These are phyloP conservation scores for Gloeophyllum trabeum DNA, from an alignment of 768 basidiomycete genomes.

Conservation along the genomic window DNA sequence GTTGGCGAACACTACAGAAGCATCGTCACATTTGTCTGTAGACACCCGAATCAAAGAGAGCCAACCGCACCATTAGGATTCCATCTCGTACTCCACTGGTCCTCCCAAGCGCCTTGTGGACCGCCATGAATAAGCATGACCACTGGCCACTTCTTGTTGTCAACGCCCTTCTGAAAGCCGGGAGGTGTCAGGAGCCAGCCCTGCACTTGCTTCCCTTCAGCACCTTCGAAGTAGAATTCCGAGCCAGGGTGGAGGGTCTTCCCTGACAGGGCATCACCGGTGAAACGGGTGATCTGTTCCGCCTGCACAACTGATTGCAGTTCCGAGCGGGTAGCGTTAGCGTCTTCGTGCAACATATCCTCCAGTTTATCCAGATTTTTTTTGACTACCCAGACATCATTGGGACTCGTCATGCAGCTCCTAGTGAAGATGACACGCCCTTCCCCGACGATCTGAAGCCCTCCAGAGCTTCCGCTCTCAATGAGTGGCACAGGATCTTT, in stretches of 20 bases:
- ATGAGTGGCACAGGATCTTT: conserved; percentile 49
- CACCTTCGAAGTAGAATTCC: conserved; percentile 87
- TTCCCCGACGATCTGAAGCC: conserved; percentile 46
- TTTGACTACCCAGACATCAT: conserved; percentile 67
- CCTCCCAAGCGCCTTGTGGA: conserved; percentile 81
- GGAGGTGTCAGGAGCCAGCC: conserved; percentile 79
- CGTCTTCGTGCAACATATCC: conserved; percentile 11
- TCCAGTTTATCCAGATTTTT: conserved; percentile 27
- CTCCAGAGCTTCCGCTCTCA: conserved; percentile 41
- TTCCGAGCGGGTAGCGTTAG: conserved; percentile 13
- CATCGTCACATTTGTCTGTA: background rate
- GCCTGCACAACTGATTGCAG: conserved; percentile 23
- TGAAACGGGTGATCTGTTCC: conserved; percentile 55
- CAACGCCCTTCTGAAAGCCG: conserved; percentile 55
- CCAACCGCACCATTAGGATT: conserved; percentile 60
- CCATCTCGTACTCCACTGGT: conserved; percentile 88
- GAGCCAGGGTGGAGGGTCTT: conserved; percentile 57
- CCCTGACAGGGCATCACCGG: conserved; percentile 37
- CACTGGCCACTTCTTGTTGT: conserved; percentile 63
- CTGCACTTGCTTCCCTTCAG: conserved; percentile 62
- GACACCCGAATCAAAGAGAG: no score
- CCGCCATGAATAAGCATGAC: conserved; percentile 79
- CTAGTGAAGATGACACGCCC: conserved; percentile 61
- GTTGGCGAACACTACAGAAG: conserved; percentile 54
- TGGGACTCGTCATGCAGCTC: conserved; percentile 69